These are phyloP conservation scores for Dujonia santamariae DNA, from an alignment of 1,139 yeast genomes.

Conservation along the genomic window DNA sequence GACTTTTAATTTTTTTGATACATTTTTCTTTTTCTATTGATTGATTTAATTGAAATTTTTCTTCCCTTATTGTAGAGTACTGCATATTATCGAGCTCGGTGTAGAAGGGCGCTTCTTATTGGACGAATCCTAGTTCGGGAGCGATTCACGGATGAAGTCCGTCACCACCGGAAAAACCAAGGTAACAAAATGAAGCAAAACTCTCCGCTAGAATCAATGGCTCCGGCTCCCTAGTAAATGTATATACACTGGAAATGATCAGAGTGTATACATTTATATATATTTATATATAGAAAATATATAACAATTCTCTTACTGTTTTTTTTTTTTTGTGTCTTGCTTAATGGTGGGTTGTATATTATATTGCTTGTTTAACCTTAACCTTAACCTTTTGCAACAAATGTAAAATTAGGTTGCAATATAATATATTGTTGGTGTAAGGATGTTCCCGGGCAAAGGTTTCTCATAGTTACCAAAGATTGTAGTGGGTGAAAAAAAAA, in stretches of 20 bases:
- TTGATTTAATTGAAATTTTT: conserved; percentile 3
- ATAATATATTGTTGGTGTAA: no score
- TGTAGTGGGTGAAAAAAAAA: background rate
- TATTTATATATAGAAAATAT: no score
- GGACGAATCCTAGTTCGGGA: conserved; percentile 6
- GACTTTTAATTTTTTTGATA: conserved; percentile 2
- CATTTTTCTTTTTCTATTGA: conserved; percentile 7
- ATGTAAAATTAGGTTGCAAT: no score
- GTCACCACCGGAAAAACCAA: conserved; percentile 5
- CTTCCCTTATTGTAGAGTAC: background rate
- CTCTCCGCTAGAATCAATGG: background rate
- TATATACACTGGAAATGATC: no score
- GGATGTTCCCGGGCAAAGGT: background rate
- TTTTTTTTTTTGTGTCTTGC: no score
- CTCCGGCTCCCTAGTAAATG: no score
- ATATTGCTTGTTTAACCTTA: no score
- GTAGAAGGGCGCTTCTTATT: conserved; percentile 2
- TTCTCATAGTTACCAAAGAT: background rate
- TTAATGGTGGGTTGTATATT: no score
- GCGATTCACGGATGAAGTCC: conserved; percentile 8
- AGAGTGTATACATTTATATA: no score
- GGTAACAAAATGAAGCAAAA: background rate
- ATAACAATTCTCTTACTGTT: no score
- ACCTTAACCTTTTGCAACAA: no score
- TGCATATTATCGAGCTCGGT: background rate